Base-by-base conservation (phyloP, 352 stramenopile species). In the Phytophthora tentaculata region DNA sequence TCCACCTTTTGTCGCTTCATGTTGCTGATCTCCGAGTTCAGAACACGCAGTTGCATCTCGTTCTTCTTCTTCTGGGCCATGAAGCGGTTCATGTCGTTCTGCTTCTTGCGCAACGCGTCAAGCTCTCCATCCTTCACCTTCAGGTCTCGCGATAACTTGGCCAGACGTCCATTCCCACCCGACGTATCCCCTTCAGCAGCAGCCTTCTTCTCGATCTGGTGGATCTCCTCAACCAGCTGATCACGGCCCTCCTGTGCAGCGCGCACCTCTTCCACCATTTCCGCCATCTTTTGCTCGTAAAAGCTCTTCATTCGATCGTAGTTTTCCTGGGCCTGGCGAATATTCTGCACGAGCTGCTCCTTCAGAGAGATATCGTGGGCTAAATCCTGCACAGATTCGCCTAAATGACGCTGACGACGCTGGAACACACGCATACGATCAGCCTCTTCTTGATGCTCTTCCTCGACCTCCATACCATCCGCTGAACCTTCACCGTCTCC, bases 1-100 rank as follows among this genome's bases (percentile, higher is more conserved):
- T 96, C 89, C n/a, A 96, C 89, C 52, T 95, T 96, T 59, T 96
- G 89, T 6, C 86, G 73, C 74, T 96, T 96, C 89, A 96, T 96
- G 57, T 88, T 90, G 20, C 60, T 84, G 50, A 96, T 94, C 68
- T 96, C 89, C 10, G 84, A 82, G 6, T 81, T 92, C 32, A 95
- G 56, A 6, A 94, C 84, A 19, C 88, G 80, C 29, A 95, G 59
- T 50, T 96, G 85, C 73, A 90, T 92, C 64, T 96, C 88, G 54
- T 87, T 94, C 66, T 96, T 96, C 73, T 92, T 91, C 69, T 94
- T 94, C 54, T 94, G 77, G 49, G 77, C 81, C 71, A 94, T 85
- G 48, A 91, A 94, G 23, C 82, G 79, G 48, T 90, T 90, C 61
- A 95, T 93, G 23, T 95, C 87, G 8, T 67, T 91, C 60, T 96